Base-by-base conservation (phyloP, 495 filamentous ascomycete species). In the Lepidopterella palustris region DNA sequence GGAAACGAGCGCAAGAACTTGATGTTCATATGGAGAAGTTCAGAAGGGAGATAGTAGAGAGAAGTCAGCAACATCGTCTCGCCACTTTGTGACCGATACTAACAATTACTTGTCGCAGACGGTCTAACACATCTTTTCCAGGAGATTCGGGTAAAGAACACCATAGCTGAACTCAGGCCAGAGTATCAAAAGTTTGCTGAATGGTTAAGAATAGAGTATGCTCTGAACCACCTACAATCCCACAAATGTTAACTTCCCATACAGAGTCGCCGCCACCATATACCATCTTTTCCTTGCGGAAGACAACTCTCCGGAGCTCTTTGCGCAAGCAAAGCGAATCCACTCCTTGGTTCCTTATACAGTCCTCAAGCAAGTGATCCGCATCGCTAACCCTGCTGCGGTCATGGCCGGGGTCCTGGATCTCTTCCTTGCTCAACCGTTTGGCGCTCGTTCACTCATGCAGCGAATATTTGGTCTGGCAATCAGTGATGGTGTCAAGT, bases 181-280 rank as follows among this genome's bases (percentile, higher is more conserved):
- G 91, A 97, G 70, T 98, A 97, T 71, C 87, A 93, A 66, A 97
- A 97, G 68, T 98, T 98, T 68, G 92, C 92, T 26, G 93, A 98
- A 73, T 98, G 93, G 93, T 77, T 97, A 50, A 86, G 95, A 26
- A 98, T 98, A 67, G 93, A 98, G 47, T 50, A 50, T 5, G 47
- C 26, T 27, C 47, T 13, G 25, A 50, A 24, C 26, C 18, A 25
- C 35, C 35, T 13, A n/a, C n/a, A n/a, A n/a, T n/a, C n/a, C n/a
- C n/a, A n/a, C n/a, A n/a, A n/a, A n/a, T n/a, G n/a, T n/a, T n/a
- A n/a, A n/a, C n/a, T n/a, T n/a, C 18, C 18, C 21, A 25, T 50
- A 5, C 18, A 50, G 47, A 73, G 87, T 98, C 42, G 93, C 93
- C 5, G 93, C 93, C 23, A 97, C 93, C 13, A 83, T 98, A 32